phyloP scores from a whole-genome alignment of 768 basidiomycete species.

The Naganishia vishniacii region DNA sequence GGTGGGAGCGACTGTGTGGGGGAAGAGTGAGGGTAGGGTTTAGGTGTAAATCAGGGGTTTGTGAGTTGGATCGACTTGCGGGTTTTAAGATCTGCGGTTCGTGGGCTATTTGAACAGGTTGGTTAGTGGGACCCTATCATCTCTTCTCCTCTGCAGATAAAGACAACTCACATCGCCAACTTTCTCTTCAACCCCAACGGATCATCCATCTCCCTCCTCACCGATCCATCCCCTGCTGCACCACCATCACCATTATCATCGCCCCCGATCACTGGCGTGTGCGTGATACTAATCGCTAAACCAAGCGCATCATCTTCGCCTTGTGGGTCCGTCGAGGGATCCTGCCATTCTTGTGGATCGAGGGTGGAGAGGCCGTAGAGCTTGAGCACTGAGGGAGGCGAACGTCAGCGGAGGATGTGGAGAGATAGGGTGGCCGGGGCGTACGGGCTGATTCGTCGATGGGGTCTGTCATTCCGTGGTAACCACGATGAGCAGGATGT shows the following conservation, averaged over 20 bases:
- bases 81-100: constrained; percentile 66
- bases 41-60: neutral
- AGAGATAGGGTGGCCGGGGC: neutral
- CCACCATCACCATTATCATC: constrained; percentile 56
- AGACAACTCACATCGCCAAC: constrained; percentile 49
- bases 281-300: constrained; percentile 29
- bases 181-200: constrained; percentile 59
- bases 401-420: neutral
- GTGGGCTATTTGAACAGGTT: constrained; percentile 49
- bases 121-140: constrained; percentile 22
- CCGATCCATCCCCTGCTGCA: neutral
- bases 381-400: constrained; percentile 60
- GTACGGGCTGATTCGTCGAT: constrained; percentile 65
- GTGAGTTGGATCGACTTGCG: constrained; percentile 26
- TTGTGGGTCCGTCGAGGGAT: constrained; percentile 71
- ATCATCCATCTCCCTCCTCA: constrained; percentile 38
- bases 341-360: constrained; percentile 81
- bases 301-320: constrained; percentile 35
- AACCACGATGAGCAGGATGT: too few relatives aligned
- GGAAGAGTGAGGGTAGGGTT: constrained; percentile 1
- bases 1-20: constrained; percentile 63
- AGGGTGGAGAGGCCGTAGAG: constrained; percentile 76
- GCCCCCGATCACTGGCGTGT: constrained; percentile 58
- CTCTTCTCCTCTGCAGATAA: constrained; percentile 60
- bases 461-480: constrained; percentile 4